These are phyloP conservation scores for Mortierella sp. DNA, from an alignment of 371 early-diverging fungal species.

Conservation along the genomic window DNA sequence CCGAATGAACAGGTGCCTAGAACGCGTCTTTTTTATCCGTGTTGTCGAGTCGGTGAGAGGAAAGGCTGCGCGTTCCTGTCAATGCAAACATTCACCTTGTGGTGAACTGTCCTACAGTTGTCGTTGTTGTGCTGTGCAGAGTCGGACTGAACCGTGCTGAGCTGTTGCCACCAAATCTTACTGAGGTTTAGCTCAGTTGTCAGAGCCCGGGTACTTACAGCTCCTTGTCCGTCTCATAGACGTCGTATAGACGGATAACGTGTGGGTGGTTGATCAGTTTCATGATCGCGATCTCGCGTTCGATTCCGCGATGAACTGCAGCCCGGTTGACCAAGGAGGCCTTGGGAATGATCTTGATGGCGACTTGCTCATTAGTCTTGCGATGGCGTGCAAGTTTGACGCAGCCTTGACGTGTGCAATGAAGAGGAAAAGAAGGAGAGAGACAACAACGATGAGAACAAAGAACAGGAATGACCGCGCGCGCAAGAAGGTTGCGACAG, in stretches of 20 bases:
- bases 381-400: constrained; percentile 84
- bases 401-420: constrained; percentile 63
- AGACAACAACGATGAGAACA: not conserved
- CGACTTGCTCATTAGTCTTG: constrained; percentile 80
- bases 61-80: too few species aligned
- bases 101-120: too few species aligned
- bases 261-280: constrained; percentile 93
- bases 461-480: too few species aligned
- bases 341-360: constrained; percentile 90
- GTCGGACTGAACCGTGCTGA: not conserved
- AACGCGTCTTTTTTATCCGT: too few species aligned
- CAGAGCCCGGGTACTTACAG: constrained; percentile 63
- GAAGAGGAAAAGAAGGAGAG: not conserved
- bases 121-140: too few species aligned
- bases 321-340: constrained; percentile 66
- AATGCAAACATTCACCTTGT: too few species aligned
- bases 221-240: constrained; percentile 84
- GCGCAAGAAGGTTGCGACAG: too few species aligned
- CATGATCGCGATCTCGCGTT: constrained; percentile 94
- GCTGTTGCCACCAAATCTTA: constrained; percentile 15
- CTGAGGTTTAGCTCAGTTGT: not conserved
- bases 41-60: too few species aligned
- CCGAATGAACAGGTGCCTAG: not conserved
- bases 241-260: constrained; percentile 90
- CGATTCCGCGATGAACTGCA: constrained; percentile 82